A percentile compares a stretch with the other conserved stretches of the same genome.
Evolutionary conservation across 176 grass and related monocot species (phyloP).

Genomic region (Thalia dealbata): DNA sequence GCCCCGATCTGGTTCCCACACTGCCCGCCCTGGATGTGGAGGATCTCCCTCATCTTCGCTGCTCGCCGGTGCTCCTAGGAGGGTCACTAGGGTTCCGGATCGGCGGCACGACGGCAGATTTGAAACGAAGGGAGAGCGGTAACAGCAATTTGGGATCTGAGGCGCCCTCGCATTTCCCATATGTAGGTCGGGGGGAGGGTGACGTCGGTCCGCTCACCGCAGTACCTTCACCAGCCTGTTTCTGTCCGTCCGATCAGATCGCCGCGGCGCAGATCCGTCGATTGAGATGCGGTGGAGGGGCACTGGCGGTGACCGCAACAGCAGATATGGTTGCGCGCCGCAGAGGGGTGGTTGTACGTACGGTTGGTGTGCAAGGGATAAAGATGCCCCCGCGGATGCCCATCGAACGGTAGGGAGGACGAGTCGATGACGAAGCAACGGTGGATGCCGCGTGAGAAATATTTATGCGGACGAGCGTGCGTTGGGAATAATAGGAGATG

Average conservation of each 20-base stretch:
- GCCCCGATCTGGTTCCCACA: constrained; percentile 24
- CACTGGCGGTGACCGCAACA: neutral
- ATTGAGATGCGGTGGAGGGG: neutral
- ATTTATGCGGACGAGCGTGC: neutral
- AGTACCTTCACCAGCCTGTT: neutral
- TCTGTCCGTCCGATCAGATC: neutral
- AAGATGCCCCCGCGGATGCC: neutral
- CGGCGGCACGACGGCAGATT: neutral
- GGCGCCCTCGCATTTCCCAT: no score
- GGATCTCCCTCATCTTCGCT: constrained; percentile 19
- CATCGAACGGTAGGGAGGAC: neutral
- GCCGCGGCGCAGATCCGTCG: neutral
- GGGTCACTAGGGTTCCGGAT: neutral
- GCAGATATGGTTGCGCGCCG: neutral
- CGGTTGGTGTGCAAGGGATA: neutral
- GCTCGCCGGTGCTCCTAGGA: neutral
- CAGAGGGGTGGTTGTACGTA: neutral
- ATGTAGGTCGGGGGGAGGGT: no score
- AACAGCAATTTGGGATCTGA: neutral
- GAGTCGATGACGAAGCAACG: neutral
- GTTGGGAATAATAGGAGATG: neutral
- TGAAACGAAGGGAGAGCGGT: neutral
- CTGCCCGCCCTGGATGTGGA: constrained; percentile 18
- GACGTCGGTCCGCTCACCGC: no score
- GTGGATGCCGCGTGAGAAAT: neutral